Evolutionary conservation across 805 yeast species (phyloP).

Genomic region (Kazachstania viticola): DNA sequence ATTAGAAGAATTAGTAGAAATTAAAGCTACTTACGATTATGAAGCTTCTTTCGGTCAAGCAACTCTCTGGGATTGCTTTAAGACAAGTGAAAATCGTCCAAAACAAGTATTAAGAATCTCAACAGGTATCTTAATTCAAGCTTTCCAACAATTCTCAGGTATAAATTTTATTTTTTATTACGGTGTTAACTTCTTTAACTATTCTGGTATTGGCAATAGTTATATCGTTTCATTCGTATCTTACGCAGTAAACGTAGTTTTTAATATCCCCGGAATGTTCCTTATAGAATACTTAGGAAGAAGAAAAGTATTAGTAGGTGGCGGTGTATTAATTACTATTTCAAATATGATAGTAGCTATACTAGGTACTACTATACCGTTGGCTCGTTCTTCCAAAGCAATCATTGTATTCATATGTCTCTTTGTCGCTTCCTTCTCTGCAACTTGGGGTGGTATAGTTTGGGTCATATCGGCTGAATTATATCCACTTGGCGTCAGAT

Average conservation of each 20-base stretch:
- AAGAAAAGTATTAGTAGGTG: constrained; percentile 53
- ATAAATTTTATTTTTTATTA: constrained; percentile 84
- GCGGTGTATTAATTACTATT: constrained; percentile 65
- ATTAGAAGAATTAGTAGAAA: constrained; percentile 61
- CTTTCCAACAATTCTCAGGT: constrained; percentile 84
- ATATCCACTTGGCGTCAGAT: constrained; percentile 62
- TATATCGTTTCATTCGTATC: constrained; percentile 67
- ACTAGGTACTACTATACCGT: constrained; percentile 39
- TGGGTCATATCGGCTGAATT: constrained; percentile 65
- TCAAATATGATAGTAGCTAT: constrained; percentile 59
- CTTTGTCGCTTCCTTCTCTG: constrained; percentile 67
- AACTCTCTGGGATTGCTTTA: constrained; percentile 46
- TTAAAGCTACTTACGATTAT: constrained; percentile 62
- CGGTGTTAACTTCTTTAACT: constrained; percentile 69
- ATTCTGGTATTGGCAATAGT: constrained; percentile 51
- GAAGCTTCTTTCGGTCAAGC: constrained; percentile 47
- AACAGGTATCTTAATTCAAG: constrained; percentile 60
- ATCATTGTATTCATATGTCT: constrained; percentile 55
- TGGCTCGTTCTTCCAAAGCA: constrained; percentile 37
- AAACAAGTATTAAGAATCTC: constrained; percentile 45
- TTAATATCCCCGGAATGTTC: constrained; percentile 75
- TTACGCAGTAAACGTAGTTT: constrained; percentile 67
- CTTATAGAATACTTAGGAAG: constrained; percentile 76
- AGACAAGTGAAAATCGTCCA: constrained; percentile 41
- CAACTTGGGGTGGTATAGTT: constrained; percentile 77